Evolutionary conservation across 805 yeast genomes (phyloP).

Genomic region (Zygosaccharomyces siamensis): DNA sequence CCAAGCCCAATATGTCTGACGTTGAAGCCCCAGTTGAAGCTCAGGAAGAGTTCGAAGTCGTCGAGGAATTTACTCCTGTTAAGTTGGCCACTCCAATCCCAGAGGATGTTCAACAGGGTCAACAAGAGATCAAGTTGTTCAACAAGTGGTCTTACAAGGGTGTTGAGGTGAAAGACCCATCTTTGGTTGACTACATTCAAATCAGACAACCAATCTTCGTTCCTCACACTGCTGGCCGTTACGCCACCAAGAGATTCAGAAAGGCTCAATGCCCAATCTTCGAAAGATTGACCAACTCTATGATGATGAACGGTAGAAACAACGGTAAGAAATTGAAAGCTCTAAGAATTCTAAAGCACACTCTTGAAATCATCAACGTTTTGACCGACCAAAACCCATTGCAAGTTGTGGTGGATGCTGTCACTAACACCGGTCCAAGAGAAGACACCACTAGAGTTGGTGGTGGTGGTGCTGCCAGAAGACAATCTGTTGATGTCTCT

Average conservation of each 20-base stretch:
- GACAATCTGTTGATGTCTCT: constrained; percentile 99
- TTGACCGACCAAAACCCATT: constrained; percentile 99
- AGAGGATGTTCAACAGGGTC: constrained; percentile 93
- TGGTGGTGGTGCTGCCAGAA: constrained; percentile 99
- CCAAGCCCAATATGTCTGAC: constrained; percentile 65
- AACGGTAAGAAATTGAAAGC: constrained; percentile 99
- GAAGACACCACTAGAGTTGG: constrained; percentile 99
- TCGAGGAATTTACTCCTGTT: constrained; percentile 67
- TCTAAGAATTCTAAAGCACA: constrained; percentile 98
- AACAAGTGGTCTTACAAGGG: constrained; percentile 99
- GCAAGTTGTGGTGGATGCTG: constrained; percentile 98
- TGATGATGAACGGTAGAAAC: constrained; percentile 99
- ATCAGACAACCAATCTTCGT: constrained; percentile 96
- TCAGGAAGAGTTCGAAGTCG: constrained; percentile 63
- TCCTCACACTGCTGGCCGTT: constrained; percentile 99
- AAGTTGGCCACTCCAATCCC: constrained; percentile 95
- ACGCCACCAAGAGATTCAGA: constrained; percentile 99
- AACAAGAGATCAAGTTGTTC: constrained; percentile 94
- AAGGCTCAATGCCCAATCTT: constrained; percentile 99
- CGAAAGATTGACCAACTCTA: constrained; percentile 99
- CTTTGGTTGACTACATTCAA: constrained; percentile 97
- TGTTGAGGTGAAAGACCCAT: constrained; percentile 95
- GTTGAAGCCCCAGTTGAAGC: constrained; percentile 59
- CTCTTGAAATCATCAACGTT: constrained; percentile 94
- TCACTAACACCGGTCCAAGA: constrained; percentile 99